Evolutionary conservation across 2,329 filamentous ascomycete species (phyloP).

Genomic region (Neopestalotiopsis clavispora): DNA sequence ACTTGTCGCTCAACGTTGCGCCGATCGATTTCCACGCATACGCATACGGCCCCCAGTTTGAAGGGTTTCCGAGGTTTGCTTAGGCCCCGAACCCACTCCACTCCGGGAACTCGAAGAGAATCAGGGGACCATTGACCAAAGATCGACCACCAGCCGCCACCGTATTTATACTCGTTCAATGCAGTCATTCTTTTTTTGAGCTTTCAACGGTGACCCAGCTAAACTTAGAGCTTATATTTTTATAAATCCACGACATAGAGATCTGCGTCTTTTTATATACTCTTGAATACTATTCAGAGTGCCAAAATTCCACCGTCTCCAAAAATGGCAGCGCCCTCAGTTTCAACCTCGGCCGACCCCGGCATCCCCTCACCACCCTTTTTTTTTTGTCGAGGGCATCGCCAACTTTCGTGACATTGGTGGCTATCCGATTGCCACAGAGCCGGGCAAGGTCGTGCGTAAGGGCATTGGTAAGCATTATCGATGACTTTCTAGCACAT

Average conservation of each 20-base stretch:
- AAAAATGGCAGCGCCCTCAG: not conserved
- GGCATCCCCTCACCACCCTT: conserved; percentile 49
- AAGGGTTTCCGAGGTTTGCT: too few species aligned
- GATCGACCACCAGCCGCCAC: not conserved
- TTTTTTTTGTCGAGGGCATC: conserved; percentile 59
- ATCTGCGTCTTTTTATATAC: not conserved
- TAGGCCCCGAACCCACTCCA: too few species aligned
- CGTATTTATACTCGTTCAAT: not conserved
- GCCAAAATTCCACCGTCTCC: not conserved
- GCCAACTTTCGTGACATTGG: conserved; percentile 73
- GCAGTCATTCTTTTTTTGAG: not conserved
- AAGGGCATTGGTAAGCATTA: conserved; percentile 41
- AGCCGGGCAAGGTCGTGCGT: conserved; percentile 48
- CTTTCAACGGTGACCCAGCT: not conserved
- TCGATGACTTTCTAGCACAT: not conserved
- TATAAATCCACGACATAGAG: not conserved
- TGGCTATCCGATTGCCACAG: conserved; percentile 53
- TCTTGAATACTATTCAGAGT: not conserved
- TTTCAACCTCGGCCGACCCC: not conserved
- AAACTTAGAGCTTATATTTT: not conserved
- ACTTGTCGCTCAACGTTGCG: too few species aligned
- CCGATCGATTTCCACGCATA: too few species aligned
- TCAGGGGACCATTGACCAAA: not conserved
- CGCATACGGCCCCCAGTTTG: too few species aligned
- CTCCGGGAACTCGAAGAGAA: too few species aligned